Percentiles rank a stretch among this genome's conserved stretches.
Conservation (phyloP, 768 basidiomycete species). For the Filobasidium floriforme region DNA sequence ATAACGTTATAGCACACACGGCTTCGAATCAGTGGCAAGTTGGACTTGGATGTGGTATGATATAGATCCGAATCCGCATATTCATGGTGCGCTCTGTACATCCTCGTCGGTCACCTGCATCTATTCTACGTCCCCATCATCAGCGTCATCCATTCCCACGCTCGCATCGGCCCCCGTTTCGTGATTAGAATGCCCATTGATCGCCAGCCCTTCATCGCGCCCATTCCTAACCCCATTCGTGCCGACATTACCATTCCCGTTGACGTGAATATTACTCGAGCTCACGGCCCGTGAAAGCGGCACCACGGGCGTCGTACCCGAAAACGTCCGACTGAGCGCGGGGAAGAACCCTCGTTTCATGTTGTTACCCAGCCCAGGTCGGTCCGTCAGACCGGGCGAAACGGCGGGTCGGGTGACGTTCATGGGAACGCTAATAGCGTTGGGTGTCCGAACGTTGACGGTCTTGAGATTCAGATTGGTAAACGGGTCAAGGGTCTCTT, state of each 20-base stretch:
- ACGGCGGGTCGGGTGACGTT: neutral
- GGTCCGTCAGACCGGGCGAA: conserved; percentile 6
- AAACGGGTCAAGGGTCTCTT: conserved; percentile 10
- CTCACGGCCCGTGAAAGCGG: neutral
- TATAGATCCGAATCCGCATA: no score
- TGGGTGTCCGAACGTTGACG: conserved; percentile 4
- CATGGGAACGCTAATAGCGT: conserved; percentile 5
- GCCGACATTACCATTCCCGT: neutral
- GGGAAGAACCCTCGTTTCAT: conserved; percentile 24
- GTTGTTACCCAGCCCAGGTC: conserved; percentile 10
- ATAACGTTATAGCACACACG: no score
- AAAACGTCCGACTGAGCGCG: conserved; percentile 17
- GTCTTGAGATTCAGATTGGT: conserved; percentile 5
- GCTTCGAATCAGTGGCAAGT: no score
- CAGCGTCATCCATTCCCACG: neutral
- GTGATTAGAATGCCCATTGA: no score
- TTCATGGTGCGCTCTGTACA: no score
- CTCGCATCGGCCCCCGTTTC: no score
- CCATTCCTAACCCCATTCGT: neutral
- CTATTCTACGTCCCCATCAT: neutral
- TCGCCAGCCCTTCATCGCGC: neutral
- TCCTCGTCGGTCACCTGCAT: neutral
- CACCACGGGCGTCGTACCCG: conserved; percentile 14
- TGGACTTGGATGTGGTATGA: no score
- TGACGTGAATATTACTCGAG: neutral